Percentiles rank a stretch among this genome's conserved stretches.
Evolutionary conservation across 805 yeast species (phyloP).

Genomic region (Saccharomycopsis sp.): DNA sequence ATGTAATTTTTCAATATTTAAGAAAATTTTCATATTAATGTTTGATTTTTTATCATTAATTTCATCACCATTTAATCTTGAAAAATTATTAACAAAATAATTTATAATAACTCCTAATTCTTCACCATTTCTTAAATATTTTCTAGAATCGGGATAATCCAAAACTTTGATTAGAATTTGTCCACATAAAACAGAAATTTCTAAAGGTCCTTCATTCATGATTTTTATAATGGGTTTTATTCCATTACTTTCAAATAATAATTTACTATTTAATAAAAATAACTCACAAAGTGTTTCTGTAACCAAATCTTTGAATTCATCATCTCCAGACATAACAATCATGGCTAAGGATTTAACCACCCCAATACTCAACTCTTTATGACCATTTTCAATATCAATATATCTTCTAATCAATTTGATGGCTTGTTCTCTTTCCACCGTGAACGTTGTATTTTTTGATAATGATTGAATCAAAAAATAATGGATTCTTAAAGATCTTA

Average conservation of each 20-base stretch:
- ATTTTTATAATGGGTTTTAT: slow-evolving; percentile 33
- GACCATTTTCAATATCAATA: slow-evolving; percentile 44
- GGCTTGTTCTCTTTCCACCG: slow-evolving; percentile 69
- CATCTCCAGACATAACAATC: slow-evolving; percentile 44
- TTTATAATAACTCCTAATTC: slow-evolving; percentile 56
- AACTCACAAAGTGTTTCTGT: slow-evolving; percentile 46
- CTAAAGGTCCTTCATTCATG: slow-evolving; percentile 45
- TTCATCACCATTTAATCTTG: neutral
- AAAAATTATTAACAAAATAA: slow-evolving; percentile 19
- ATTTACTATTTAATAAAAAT: slow-evolving; percentile 33
- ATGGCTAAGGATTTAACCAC: slow-evolving; percentile 52
- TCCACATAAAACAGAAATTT: slow-evolving; percentile 31
- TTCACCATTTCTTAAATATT: slow-evolving; percentile 39
- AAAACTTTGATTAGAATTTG: slow-evolving; percentile 44
- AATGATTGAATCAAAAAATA: slow-evolving; percentile 54
- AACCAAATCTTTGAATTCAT: slow-evolving; percentile 38
- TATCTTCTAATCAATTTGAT: slow-evolving; percentile 58
- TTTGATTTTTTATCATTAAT: neutral
- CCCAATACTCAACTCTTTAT: slow-evolving; percentile 44
- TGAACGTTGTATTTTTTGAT: slow-evolving; percentile 41
- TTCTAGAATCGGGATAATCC: slow-evolving; percentile 45
- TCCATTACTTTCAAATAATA: slow-evolving; percentile 34
- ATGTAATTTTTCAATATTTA: slow-evolving; percentile 45
- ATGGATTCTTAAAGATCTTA: slow-evolving; percentile 35
- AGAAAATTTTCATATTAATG: slow-evolving; percentile 34